These are phyloP conservation scores for Naganishia randhawae DNA, from an alignment of 768 basidiomycete species.

Conservation along the genomic window DNA sequence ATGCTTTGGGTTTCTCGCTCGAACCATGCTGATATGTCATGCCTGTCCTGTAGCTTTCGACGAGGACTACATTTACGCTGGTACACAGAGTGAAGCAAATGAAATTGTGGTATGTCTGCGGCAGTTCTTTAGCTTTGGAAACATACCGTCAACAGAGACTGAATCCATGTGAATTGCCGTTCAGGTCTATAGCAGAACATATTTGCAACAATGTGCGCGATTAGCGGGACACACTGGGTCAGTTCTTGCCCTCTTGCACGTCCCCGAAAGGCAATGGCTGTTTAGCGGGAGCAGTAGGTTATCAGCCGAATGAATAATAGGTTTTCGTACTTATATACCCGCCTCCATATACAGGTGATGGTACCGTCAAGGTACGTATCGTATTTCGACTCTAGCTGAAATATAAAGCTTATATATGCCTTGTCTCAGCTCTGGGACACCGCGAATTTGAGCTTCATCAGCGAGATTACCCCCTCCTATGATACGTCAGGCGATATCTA, in stretches of 20 bases:
- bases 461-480: constrained; percentile 74
- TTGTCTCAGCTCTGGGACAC: constrained; percentile 75
- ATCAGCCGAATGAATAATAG: background rate
- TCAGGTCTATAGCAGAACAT: constrained; percentile 79
- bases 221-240: constrained; percentile 79
- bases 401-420: background rate
- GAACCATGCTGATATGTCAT: background rate
- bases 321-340: background rate
- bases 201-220: constrained; percentile 65
- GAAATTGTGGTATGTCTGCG: constrained; percentile 61
- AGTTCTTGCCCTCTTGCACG: constrained; percentile 73
- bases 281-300: constrained; percentile 79
- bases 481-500: constrained; percentile 81
- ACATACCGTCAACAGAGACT: constrained; percentile 1
- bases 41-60: constrained; percentile 57
- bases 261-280: constrained; percentile 72
- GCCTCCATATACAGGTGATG: constrained; percentile 62
- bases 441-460: constrained; percentile 61
- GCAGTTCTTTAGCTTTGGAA: constrained; percentile 9
- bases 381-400: background rate
- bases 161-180: background rate
- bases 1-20: background rate
- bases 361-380: constrained; percentile 67
- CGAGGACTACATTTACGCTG: constrained; percentile 70
- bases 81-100: constrained; percentile 67